Evolutionary conservation across 2,329 filamentous ascomycete genomes (phyloP), one percentile per base, ranked within the genome.

Genomic region (Trichoderma endophyticum): DNA sequence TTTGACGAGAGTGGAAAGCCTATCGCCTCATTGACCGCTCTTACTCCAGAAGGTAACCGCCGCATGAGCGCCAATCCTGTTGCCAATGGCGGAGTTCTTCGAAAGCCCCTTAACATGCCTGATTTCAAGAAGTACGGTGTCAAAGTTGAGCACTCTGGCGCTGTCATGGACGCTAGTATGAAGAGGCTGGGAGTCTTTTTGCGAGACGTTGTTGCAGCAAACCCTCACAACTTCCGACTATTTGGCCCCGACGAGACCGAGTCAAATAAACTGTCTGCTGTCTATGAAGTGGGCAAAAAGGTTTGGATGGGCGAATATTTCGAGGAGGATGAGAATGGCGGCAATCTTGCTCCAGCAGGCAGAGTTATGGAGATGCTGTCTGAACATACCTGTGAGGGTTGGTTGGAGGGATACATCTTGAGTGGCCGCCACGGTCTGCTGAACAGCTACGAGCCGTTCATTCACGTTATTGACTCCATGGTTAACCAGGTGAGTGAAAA

Each of bases 361-460:
- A 87, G 92, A 32, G 92, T 94, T 43, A 94, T 95, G 91, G 92
- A 95, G 80, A 94, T 94, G 79, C 86, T 95, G n/a, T 92, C 90
- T 21, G 92, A 95, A 80, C 92, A 95, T 79, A 94, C 91, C 18
- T 89, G 88, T 73, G 92, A 95, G 80, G 92, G 91, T 30, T 95
- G 92, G 92, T 85, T 95, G 18, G 92, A 95, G 83, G 92, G 92
- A 3, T 95, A 94, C 78, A 82, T 93, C 56, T 85, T 95, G 3
- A 93, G 89, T 70, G 92, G 92, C 32, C 87, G 92, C 6, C 92
- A 94, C 75, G 92, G 92, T 14, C 79, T 95, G 72, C 86, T 95
- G 72, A 94, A 94, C 86, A 92, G 90, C 78, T 95, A 95, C 82
- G 92, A 95, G 80, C 91, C 92, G 0, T 95, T 95, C 78, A 92